These are phyloP conservation scores for Batrachochytrium dendrobatidis DNA, from an alignment of 371 early-diverging fungal genomes.

Conservation along the genomic window DNA sequence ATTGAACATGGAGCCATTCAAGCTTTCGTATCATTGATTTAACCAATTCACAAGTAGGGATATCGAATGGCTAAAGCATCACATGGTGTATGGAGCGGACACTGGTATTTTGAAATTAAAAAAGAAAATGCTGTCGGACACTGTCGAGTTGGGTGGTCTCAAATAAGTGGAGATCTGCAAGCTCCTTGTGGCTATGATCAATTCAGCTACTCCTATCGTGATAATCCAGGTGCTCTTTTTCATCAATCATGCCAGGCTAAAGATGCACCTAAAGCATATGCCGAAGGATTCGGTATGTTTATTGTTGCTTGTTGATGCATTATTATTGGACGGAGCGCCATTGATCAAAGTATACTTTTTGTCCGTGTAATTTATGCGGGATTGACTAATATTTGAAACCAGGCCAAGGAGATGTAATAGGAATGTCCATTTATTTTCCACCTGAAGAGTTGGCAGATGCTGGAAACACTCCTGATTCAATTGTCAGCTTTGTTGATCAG, in stretches of 20 bases:
- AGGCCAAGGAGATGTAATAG: constrained; percentile 52
- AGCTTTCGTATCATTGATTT: too few relatives aligned
- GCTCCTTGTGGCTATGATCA: constrained; percentile 65
- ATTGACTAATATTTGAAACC: too few relatives aligned
- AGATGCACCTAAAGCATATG: constrained; percentile 13
- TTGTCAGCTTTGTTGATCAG: too few relatives aligned
- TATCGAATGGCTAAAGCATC: constrained; percentile 67
- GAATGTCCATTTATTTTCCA: constrained; percentile 53
- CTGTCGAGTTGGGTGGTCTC: constrained; percentile 58
- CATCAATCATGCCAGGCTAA: constrained; percentile 34
- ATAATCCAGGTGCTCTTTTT: constrained; percentile 50
- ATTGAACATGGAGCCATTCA: too few relatives aligned
- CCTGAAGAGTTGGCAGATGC: constrained; percentile 2
- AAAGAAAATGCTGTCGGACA: constrained; percentile 29
- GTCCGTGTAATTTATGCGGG: too few relatives aligned
- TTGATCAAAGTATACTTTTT: constrained; percentile 1
- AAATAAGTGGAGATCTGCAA: constrained; percentile 64
- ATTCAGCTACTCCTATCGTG: constrained; percentile 59
- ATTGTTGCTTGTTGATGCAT: neutral
- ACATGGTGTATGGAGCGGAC: constrained; percentile 61
- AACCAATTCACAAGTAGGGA: constrained; percentile 27
- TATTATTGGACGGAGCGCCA: neutral
- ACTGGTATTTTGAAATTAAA: constrained; percentile 61
- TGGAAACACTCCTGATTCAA: too few relatives aligned
- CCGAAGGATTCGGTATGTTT: constrained; percentile 20